Base-by-base conservation (phyloP, 768 basidiomycete species). In the Collybia sordida region DNA sequence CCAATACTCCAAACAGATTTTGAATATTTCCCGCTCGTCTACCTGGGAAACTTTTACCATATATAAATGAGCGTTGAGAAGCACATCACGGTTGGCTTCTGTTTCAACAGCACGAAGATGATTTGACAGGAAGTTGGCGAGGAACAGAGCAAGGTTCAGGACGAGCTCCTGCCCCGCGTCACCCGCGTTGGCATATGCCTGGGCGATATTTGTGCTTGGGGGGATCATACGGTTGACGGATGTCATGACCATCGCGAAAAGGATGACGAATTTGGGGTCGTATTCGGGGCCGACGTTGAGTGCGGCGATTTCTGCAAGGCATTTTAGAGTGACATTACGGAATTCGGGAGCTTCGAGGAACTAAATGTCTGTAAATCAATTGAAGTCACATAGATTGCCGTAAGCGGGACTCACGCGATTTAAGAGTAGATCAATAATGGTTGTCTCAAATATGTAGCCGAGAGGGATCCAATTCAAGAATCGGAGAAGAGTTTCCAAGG, bases 401-500 rank as follows among this genome's bases (percentile, higher is more conserved):
- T 41, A 39, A 39, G 35, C 18, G 45, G 41, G 27, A 79, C 90
- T 69, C 71, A 97, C 95, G 59, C 96, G 83, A 63, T 85, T 88
- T 27, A 98, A 80, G 15, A 99, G 78, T 47, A 92, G 80, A 68
- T 99, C 97, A 54, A 98, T 98, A 59, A 99, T 88, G 28, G 88
- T 91, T 1, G 97, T 98, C 72, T 98, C 97, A 62, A 98, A 99
- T 59, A 99, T 98, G 66, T 96, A 99, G 18, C 96, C 97, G 43
- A 99, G 75, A 42, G 97, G 97, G 61, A 99, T 99, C 97, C 97
- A 98, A 67, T 98, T 98, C 60, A 99, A 72, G 80, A 99, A 99
- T 47, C 93, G 80, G 54, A 98, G 77, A 15, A 99, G 75, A 0
- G 97, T 98, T 68, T 98, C 96, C 55, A 99, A 73, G 2, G 96